Conservation (phyloP, 768 basidiomycete genomes). For the Termitomyces heimii region DNA sequence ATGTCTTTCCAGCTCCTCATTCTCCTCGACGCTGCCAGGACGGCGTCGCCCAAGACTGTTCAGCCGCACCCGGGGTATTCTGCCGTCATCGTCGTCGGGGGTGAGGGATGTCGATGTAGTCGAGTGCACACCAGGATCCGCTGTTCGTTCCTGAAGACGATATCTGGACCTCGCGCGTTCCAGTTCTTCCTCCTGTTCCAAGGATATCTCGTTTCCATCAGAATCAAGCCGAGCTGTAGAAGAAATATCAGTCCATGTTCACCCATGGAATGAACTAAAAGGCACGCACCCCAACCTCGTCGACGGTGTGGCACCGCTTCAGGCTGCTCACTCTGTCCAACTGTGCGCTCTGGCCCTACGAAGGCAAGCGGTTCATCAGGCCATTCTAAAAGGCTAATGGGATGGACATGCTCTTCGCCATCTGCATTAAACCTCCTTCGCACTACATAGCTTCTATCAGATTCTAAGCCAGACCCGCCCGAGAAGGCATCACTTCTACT, state of each 20-base stretch:
- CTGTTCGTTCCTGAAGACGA: slow-evolving; percentile 27
- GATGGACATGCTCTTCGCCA: slow-evolving; percentile 34
- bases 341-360: slow-evolving; percentile 20
- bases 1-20: neutral
- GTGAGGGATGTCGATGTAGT: slow-evolving; percentile 14
- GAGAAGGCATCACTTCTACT: neutral
- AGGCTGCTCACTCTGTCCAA: neutral
- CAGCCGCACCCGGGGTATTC: slow-evolving; percentile 17
- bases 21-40: slow-evolving; percentile 17
- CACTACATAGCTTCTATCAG: slow-evolving; percentile 26
- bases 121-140: slow-evolving; percentile 9
- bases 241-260: slow-evolving; percentile 1
- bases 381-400: slow-evolving; percentile 33
- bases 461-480: slow-evolving; percentile 11
- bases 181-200: slow-evolving; percentile 56
- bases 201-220: slow-evolving; percentile 60
- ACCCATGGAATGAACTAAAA: neutral
- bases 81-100: slow-evolving; percentile 12
- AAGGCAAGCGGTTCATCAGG: slow-evolving; percentile 28
- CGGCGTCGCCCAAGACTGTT: slow-evolving; percentile 5
- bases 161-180: slow-evolving; percentile 47
- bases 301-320: slow-evolving; percentile 19
- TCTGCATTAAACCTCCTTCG: slow-evolving; percentile 28
- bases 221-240: slow-evolving; percentile 39
- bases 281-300: slow-evolving; percentile 41